A percentile compares a stretch with the other conserved stretches of the same genome.
These are phyloP conservation scores for Trichosporon asahii DNA, from an alignment of 1,284 basidiomycete genomes.

Conservation along the genomic window DNA sequence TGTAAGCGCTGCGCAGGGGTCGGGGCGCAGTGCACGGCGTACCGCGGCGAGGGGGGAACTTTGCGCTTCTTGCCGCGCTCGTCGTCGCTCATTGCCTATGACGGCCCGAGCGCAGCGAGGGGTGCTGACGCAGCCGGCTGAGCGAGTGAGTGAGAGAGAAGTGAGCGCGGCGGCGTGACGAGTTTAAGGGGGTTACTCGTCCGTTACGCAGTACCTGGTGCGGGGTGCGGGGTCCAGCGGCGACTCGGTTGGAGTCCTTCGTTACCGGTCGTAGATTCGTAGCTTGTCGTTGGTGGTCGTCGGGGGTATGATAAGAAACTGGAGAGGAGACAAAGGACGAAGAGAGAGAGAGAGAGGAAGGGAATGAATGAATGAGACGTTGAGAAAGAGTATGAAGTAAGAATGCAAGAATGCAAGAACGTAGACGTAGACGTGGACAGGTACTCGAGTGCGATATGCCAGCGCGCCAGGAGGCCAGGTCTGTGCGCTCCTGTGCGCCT, in stretches of 20 bases:
- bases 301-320: too few relatives aligned
- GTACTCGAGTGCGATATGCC: neutral
- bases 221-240: too few relatives aligned
- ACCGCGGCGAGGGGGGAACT: neutral
- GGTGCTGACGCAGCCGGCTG: neutral
- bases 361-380: too few relatives aligned
- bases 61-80: conserved; percentile 3
- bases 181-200: too few relatives aligned
- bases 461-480: neutral
- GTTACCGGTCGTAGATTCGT: too few relatives aligned
- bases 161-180: neutral
- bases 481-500: neutral
- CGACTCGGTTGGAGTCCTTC: too few relatives aligned
- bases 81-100: neutral
- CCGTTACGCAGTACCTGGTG: too few relatives aligned
- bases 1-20: neutral
- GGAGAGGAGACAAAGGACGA: too few relatives aligned
- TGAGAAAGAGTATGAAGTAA: too few relatives aligned
- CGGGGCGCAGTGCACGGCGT: neutral
- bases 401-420: neutral
- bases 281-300: too few relatives aligned
- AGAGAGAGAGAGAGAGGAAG: too few relatives aligned
- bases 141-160: neutral
- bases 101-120: neutral
- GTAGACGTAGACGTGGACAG: neutral